phyloP scores from a whole-genome alignment of 805 yeast species.

The Middelhovenomyces tepae region DNA sequence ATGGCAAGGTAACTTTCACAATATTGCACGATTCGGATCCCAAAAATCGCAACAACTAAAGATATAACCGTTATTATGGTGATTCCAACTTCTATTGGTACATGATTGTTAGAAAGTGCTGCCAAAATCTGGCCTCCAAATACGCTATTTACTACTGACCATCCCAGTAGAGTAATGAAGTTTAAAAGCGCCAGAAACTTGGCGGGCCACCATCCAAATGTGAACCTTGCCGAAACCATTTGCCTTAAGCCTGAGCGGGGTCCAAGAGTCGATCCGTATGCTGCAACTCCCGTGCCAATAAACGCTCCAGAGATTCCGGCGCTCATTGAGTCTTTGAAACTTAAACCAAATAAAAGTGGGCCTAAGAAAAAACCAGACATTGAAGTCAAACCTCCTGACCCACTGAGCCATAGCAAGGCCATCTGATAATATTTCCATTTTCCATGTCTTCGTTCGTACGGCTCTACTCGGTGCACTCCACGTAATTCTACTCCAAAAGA shows the following conservation, averaged over 20 bases:
- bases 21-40: constrained; percentile 59
- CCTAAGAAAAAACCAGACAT: constrained; percentile 79
- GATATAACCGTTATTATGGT: constrained; percentile 58
- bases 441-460: constrained; percentile 44
- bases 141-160: constrained; percentile 88
- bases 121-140: constrained; percentile 79
- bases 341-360: constrained; percentile 59
- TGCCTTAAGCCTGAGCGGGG: constrained; percentile 86
- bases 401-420: constrained; percentile 73
- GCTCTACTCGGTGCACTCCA: constrained; percentile 69
- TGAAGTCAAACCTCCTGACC: constrained; percentile 81
- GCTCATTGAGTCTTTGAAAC: constrained; percentile 53
- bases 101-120: constrained; percentile 52
- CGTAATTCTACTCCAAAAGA: constrained; percentile 60
- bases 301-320: constrained; percentile 56
- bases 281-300: constrained; percentile 70
- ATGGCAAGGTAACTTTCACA: constrained; percentile 61
- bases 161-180: constrained; percentile 74
- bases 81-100: constrained; percentile 69
- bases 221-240: constrained; percentile 71
- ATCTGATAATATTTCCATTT: constrained; percentile 30
- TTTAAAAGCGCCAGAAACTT: constrained; percentile 65
- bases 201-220: constrained; percentile 83
- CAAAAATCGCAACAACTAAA: constrained; percentile 63
- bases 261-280: constrained; percentile 79